Conservation (phyloP, 768 basidiomycete genomes). For the Trametes cingulata region DNA sequence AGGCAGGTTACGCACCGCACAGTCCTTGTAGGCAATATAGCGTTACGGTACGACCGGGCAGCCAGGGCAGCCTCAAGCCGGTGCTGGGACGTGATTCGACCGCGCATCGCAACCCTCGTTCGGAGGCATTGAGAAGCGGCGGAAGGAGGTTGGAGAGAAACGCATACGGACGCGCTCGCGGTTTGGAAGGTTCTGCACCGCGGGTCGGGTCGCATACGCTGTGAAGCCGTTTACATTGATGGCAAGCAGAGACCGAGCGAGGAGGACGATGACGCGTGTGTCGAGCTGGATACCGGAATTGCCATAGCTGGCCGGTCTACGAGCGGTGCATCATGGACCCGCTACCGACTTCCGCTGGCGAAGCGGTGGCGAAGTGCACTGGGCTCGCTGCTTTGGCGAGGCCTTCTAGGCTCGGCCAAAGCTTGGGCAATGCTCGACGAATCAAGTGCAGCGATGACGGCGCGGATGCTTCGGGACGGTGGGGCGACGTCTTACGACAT, state of each 20-base stretch:
- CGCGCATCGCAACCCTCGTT: constrained; percentile 11
- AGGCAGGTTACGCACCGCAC: constrained; percentile 4
- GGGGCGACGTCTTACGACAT: constrained; percentile 15
- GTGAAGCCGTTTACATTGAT: constrained; percentile 14
- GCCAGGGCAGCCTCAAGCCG: background rate
- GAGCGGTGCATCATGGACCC: constrained; percentile 4
- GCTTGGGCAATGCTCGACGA: background rate
- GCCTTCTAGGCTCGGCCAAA: constrained; percentile 11
- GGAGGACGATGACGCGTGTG: background rate
- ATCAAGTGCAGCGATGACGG: background rate
- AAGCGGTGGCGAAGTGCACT: background rate
- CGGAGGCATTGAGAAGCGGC: constrained; percentile 17
- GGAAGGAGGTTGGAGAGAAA: constrained; percentile 9
- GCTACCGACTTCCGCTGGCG: background rate
- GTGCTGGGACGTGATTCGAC: constrained; percentile 16
- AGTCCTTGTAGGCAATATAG: background rate
- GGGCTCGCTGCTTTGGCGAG: background rate
- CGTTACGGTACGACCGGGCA: constrained; percentile 5
- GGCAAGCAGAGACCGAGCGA: constrained; percentile 11
- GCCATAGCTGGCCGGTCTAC: background rate
- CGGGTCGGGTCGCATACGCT: background rate
- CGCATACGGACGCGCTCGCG: background rate
- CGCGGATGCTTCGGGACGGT: constrained; percentile 11
- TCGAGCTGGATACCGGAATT: constrained; percentile 4
- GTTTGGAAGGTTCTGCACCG: constrained; percentile 6